A percentile compares a stretch with the other conserved stretches of the same genome.
phyloP scores from a whole-genome alignment of 331 rosid genomes.

The Quercus phellos region DNA sequence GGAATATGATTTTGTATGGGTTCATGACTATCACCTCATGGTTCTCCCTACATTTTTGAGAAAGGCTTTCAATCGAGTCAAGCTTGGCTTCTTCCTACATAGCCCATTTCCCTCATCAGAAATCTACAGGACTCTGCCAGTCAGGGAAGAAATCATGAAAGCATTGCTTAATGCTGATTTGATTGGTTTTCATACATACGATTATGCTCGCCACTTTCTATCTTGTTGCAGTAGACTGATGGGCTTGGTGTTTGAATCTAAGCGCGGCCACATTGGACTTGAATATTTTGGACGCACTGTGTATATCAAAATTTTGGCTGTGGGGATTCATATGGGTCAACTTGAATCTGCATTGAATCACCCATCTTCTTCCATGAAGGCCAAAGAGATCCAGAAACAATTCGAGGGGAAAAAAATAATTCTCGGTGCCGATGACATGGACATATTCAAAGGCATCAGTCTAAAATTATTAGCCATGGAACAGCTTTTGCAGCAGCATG shows the following conservation, averaged over 20 bases:
- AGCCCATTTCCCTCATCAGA: slow-evolving; percentile 79
- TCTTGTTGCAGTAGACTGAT: slow-evolving; percentile 74
- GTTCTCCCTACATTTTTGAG: slow-evolving; percentile 72
- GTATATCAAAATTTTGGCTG: slow-evolving; percentile 60
- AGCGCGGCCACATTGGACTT: slow-evolving; percentile 64
- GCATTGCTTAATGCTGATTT: slow-evolving; percentile 65
- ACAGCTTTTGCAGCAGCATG: slow-evolving; percentile 50
- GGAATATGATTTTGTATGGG: slow-evolving; percentile 68
- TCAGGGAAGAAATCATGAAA: slow-evolving; percentile 62
- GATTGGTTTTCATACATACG: slow-evolving; percentile 79
- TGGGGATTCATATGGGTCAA: slow-evolving; percentile 77
- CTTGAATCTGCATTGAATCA: slow-evolving; percentile 53
- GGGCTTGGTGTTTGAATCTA: slow-evolving; percentile 63
- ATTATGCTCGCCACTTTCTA: slow-evolving; percentile 80
- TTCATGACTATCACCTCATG: slow-evolving; percentile 93
- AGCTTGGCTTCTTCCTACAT: slow-evolving; percentile 79
- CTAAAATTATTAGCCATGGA: slow-evolving; percentile 67
- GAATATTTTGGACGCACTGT: slow-evolving; percentile 76
- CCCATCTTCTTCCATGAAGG: slow-evolving; percentile 42
- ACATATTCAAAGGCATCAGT: slow-evolving; percentile 70
- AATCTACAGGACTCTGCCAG: slow-evolving; percentile 62
- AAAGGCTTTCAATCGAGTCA: slow-evolving; percentile 38
- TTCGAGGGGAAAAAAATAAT: slow-evolving; percentile 53
- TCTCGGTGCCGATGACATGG: slow-evolving; percentile 79
- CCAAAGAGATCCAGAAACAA: slow-evolving; percentile 44